These are phyloP conservation scores for Gremmenia infestans DNA, from an alignment of 2,329 filamentous ascomycete genomes.

Conservation along the genomic window DNA sequence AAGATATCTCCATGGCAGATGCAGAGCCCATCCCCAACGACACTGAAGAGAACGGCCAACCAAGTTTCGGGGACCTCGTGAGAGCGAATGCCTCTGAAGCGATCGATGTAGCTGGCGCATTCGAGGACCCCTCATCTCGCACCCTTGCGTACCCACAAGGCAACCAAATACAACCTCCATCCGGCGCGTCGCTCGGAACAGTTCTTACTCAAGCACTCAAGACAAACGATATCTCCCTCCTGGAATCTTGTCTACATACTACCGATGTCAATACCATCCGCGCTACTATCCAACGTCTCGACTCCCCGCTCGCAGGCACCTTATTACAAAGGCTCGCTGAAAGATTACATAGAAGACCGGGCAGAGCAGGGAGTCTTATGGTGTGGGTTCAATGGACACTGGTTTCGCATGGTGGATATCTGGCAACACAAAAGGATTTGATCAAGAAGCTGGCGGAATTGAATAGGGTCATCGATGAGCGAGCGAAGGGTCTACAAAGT, in stretches of 20 bases:
- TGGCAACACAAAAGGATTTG: constrained; percentile 81
- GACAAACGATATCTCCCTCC: constrained; percentile 82
- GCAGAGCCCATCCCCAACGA: constrained; percentile 36
- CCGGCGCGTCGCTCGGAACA: constrained; percentile 77
- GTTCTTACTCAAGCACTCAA: constrained; percentile 91
- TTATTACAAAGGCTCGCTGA: constrained; percentile 83
- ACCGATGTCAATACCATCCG: constrained; percentile 72
- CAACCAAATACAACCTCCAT: constrained; percentile 40
- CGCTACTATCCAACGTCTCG: constrained; percentile 84
- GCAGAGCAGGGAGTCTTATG: constrained; percentile 84
- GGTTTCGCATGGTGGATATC: constrained; percentile 83
- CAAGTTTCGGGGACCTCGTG: constrained; percentile 84
- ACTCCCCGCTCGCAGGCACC: constrained; percentile 73
- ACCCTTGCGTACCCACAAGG: constrained; percentile 22
- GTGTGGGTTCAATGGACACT: constrained; percentile 96
- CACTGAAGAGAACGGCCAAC: constrained; percentile 36
- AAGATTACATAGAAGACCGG: constrained; percentile 79
- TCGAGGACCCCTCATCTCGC: constrained; percentile 34
- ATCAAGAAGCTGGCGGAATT: constrained; percentile 72
- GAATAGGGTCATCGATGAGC: constrained; percentile 81
- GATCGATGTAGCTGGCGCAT: constrained; percentile 68
- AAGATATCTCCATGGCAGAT: constrained; percentile 33
- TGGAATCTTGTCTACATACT: constrained; percentile 87
- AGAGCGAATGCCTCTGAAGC: constrained; percentile 63
- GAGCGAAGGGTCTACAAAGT: constrained; percentile 74